These are phyloP conservation scores for Venturia carpophila DNA, from an alignment of 2,329 filamentous ascomycete genomes.

Conservation along the genomic window DNA sequence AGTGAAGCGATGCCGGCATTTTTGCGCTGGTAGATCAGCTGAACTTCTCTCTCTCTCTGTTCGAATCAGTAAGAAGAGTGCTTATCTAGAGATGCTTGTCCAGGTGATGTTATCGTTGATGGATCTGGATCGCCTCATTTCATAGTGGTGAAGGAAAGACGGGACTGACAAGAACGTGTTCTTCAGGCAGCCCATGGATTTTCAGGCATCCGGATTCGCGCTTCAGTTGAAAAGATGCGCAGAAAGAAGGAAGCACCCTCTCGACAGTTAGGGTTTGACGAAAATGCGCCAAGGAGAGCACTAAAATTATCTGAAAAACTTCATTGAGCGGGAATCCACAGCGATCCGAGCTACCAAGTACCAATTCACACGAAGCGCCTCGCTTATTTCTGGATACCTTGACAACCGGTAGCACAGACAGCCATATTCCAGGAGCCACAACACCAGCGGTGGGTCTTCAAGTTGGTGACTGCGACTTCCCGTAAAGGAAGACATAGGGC, in stretches of 20 bases:
- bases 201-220: background rate
- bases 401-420: background rate
- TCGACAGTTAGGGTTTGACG: background rate
- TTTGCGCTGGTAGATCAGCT: background rate
- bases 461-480: background rate
- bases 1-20: background rate
- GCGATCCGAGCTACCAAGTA: background rate
- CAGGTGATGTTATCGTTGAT: background rate
- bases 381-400: background rate
- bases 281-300: conserved; percentile 3
- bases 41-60: background rate
- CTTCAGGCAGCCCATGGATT: background rate
- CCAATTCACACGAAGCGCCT: background rate
- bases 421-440: background rate
- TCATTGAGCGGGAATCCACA: background rate
- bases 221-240: background rate
- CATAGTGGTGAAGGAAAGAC: background rate
- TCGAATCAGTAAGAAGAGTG: background rate
- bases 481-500: background rate
- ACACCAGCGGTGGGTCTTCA: conserved; percentile 3
- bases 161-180: background rate
- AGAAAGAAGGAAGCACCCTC: background rate
- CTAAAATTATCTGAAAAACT: background rate
- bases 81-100: background rate
- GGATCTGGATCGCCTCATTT: background rate